Base-by-base conservation (phyloP, 768 basidiomycete species). In the Hemileccinum rubropunctum region DNA sequence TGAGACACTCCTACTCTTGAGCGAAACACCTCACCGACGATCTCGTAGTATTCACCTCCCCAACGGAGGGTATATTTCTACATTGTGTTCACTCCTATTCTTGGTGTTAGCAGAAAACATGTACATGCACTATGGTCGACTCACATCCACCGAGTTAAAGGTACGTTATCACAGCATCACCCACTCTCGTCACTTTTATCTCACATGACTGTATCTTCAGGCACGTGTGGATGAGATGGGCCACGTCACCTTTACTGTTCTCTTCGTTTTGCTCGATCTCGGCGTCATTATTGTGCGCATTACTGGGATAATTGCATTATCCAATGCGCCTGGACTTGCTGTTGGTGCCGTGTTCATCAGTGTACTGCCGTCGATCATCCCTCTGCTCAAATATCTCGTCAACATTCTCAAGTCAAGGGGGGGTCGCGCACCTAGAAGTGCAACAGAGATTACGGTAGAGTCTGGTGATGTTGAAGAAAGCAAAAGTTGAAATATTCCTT, bases 111-210 rank as follows among this genome's bases (percentile, higher is more conserved):
- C 63, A 0, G 62, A 63, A 34, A 57, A 38, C 10, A 60, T 58
- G 13, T 52, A 45, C 20, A 20, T 62, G 1, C 46, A 43, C 9
- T 58, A 65, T 23, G 52, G 48, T 46, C 46, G 58, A 43, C 58
- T 65, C 41, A 41, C 63, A 33, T 41, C 61, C 30, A 23, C 27
- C 0, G 44, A 63, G 23, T 43, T 63, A 1, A 62, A 63, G 60
- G 63, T 63, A 36, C 4, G 1, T 4, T 17, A 2, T 21, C 10
- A 2, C 13, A 8, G 2, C 9, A 39, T 27, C 15, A 0, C 1
- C 23, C 23, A 23, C n/a, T n/a, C n/a, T 23, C 23, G 6, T 23
- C 6, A 23, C 3, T 23, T 23, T 3, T 23, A 23, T 23, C 23
- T 23, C 23, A 23, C 23, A 23, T 23, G 23, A 23, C 23, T 23